Percentiles rank a stretch among this genome's conserved stretches.
Conservation (phyloP, 2,329 filamentous ascomycete species). For the Septoria linicola region DNA sequence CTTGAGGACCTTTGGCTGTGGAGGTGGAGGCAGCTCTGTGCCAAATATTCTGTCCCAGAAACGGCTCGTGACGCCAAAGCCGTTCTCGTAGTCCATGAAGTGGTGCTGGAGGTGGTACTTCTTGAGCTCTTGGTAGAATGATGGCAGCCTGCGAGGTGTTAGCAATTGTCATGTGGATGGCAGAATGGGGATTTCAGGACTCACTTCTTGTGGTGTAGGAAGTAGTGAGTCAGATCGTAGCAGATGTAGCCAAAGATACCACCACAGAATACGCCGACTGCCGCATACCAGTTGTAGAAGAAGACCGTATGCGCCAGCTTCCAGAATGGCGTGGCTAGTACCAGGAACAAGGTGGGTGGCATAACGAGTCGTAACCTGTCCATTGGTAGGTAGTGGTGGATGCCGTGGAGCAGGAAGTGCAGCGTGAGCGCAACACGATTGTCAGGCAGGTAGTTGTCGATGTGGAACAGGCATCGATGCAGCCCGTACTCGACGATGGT, state of each 20-base stretch:
- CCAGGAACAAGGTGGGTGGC: slow-evolving; percentile 84
- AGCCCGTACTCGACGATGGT: slow-evolving; percentile 84
- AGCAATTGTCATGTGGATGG: slow-evolving; percentile 4
- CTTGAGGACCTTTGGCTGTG: slow-evolving; percentile 52
- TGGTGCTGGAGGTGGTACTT: slow-evolving; percentile 97
- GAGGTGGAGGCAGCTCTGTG: slow-evolving; percentile 67
- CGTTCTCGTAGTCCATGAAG: slow-evolving; percentile 96
- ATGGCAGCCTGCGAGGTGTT: slow-evolving; percentile 60
- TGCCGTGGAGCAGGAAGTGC: slow-evolving; percentile 93
- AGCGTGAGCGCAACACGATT: slow-evolving; percentile 81
- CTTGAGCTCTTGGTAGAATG: slow-evolving; percentile 89
- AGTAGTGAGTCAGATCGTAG: slow-evolving; percentile 98
- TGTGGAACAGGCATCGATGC: slow-evolving; percentile 89
- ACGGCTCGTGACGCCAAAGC: slow-evolving; percentile 91
- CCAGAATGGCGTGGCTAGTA: slow-evolving; percentile 87
- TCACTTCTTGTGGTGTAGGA: slow-evolving; percentile 89
- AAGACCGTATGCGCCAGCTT: slow-evolving; percentile 81
- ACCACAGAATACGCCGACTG: slow-evolving; percentile 75
- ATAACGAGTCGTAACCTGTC: slow-evolving; percentile 96
- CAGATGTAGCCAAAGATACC: slow-evolving; percentile 93
- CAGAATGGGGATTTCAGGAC: slow-evolving; percentile 33
- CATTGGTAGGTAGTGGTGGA: slow-evolving; percentile 99
- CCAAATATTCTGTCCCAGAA: slow-evolving; percentile 96
- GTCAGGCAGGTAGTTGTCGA: slow-evolving; percentile 90
- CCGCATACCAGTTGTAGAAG: slow-evolving; percentile 80